These are phyloP conservation scores for Malus domestica DNA, from an alignment of 306 rosid genomes.

Conservation along the genomic window ASM211411v1 NC_041805.1:8084501-8085000, in stretches of 20 bases:
- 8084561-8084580: not conserved
- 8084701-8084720: not conserved
- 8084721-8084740: not conserved
- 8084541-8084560: not conserved
- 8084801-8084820: not conserved
- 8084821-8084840: not conserved
- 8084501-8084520: too few species aligned
- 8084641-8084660: not conserved
- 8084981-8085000: conserved; percentile 5
- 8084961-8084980: conserved; percentile 1
- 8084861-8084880: not conserved
- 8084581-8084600: not conserved
- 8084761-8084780: not conserved
- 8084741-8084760: not conserved
- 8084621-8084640: not conserved
- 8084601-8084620: not conserved
- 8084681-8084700: not conserved
- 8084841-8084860: not conserved
- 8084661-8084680: not conserved
- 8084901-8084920: too few species aligned
- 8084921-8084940: not conserved
- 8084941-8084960: not conserved
- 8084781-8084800: too few species aligned
- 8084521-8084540: too few species aligned
- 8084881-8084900: not conserved